Base-by-base conservation (phyloP, 2,329 filamentous ascomycete genomes). In the Paecilomyces fulvus region DNA sequence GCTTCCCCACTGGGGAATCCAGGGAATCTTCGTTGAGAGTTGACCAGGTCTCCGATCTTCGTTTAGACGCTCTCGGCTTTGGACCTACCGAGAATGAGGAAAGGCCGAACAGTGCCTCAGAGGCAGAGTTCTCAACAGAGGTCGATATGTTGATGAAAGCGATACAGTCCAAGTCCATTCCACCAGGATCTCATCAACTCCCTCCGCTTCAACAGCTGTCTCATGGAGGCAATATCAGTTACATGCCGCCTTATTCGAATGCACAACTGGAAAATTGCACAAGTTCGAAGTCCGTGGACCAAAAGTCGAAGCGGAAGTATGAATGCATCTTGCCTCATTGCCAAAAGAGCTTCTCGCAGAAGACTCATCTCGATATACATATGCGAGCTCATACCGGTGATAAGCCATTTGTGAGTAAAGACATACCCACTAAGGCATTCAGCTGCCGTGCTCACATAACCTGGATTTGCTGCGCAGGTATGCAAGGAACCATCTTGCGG, bases 361-460 rank as follows among this genome's bases (percentile, higher is more conserved):
- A 92, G 75, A 96, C 92, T 1, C 92, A 97, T 65, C 80, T 96
- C 10, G 88, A 94, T 59, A 96, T 95, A 52, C 94, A 99, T 71
- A 85, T 83, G 50, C 83, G 92, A 61, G 87, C 88, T 3, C 94
- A 99, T 72, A 96, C 90, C 1, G 94, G 94, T 14, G 85, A 88
- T 55, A 94, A 91, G 70, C 92, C 92, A 58, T 96, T 92, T 70
- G 88, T 95, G 77, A 79, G 89, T 78, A 49, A n/a, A 8, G 8
- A 28, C n/a, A 6, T 55, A 12, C 21, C 33, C 51, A n/a, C 30
- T 49, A 56, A 31, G 20, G 4, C 20, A 12, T 21, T n/a, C 3
- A 23, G 10, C 33, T 21, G 14, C 20, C 23, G 46, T 28, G 52
- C 37, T 30, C 50, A 25, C 58, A 60, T 46, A 60, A 46, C 10